A percentile compares a stretch with the other conserved stretches of the same genome.
These are phyloP conservation scores for Euphorbia corollata DNA, from an alignment of 441 rosid species.

Conservation along the genomic window DNA sequence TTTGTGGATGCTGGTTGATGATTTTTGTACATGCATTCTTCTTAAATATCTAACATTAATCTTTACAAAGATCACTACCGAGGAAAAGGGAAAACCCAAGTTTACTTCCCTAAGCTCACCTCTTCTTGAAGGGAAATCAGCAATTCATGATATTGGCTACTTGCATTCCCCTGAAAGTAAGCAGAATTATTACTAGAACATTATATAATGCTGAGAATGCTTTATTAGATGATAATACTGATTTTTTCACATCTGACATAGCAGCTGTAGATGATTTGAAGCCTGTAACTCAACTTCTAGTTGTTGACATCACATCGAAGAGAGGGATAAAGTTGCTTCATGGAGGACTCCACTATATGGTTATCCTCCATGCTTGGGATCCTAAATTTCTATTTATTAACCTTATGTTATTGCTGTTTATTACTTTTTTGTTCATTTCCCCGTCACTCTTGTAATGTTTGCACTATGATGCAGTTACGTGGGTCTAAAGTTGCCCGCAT, in stretches of 20 bases:
- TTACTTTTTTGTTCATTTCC: background rate
- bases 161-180: conserved; percentile 91
- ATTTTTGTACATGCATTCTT: background rate
- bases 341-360: conserved; percentile 90
- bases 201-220: conserved; percentile 13
- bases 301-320: conserved; percentile 62
- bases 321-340: conserved; percentile 76
- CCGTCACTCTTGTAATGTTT: conserved; percentile 19
- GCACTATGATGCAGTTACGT: conserved; percentile 46
- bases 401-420: conserved; percentile 10
- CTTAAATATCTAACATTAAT: conserved; percentile 18
- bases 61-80: conserved; percentile 48
- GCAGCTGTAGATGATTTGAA: conserved; percentile 79
- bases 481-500: conserved; percentile 78
- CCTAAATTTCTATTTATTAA: conserved; percentile 7
- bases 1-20: background rate
- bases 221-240: conserved; percentile 15
- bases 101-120: conserved; percentile 62
- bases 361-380: conserved; percentile 28
- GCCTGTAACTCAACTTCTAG: conserved; percentile 93
- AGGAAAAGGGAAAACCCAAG: conserved; percentile 62
- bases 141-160: conserved; percentile 61
- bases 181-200: conserved; percentile 22
- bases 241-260: conserved; percentile 23
- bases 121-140: conserved; percentile 49